Conservation (phyloP, 2,329 filamentous ascomycete species). For the Aspergillus tamarii region DNA sequence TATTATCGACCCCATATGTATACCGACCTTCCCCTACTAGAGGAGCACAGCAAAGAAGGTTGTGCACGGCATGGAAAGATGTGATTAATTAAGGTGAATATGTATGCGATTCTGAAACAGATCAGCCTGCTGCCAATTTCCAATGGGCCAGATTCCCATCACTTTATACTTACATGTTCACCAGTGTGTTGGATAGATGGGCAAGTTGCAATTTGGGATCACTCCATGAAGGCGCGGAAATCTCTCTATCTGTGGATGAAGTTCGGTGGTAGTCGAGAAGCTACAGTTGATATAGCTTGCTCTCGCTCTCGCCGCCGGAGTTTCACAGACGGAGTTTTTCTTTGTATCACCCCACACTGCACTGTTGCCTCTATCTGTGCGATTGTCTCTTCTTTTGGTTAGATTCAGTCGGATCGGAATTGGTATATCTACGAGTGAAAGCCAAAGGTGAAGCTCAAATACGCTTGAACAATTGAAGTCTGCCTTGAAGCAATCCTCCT, state of each 20-base stretch:
- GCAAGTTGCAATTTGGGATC: neutral
- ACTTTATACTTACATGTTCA: neutral
- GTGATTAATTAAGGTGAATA: neutral
- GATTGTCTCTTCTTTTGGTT: neutral
- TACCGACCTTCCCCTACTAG: neutral
- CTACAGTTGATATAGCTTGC: neutral
- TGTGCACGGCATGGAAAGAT: neutral
- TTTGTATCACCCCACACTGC: conserved; percentile 7
- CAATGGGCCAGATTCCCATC: neutral
- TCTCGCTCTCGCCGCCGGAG: conserved; percentile 16
- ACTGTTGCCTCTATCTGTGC: neutral
- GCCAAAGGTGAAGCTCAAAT: too few relatives aligned
- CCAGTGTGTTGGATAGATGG: neutral
- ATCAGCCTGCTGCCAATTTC: neutral
- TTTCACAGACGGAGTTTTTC: conserved; percentile 22
- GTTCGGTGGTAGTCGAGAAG: neutral
- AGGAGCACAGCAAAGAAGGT: neutral
- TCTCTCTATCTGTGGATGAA: neutral
- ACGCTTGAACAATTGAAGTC: too few relatives aligned
- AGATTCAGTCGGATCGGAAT: neutral
- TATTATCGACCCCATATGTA: neutral
- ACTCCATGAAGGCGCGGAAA: neutral
- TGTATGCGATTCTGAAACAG: neutral
- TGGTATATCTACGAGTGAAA: neutral
- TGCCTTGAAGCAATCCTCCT: neutral